Conservation (phyloP, 2,329 filamentous ascomycete species). For the Orbilia quercus region DNA sequence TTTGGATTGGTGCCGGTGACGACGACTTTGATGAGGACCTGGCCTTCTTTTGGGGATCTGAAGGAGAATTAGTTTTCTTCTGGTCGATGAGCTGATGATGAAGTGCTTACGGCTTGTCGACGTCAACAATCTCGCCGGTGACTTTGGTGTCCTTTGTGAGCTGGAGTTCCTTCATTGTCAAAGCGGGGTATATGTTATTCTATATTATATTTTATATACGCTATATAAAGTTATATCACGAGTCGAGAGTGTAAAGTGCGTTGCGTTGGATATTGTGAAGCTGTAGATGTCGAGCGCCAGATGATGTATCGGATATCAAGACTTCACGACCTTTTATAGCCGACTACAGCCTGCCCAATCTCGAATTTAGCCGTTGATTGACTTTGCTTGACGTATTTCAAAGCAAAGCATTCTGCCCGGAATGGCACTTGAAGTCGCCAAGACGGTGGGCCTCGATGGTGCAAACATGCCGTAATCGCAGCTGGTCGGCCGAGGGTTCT, state of each 20-base stretch:
- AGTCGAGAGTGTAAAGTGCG: too few species aligned
- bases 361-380: background rate
- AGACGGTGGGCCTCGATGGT: background rate
- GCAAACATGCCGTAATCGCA: constrained; percentile 16
- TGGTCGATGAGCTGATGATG: background rate
- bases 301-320: too few species aligned
- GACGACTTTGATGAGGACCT: constrained; percentile 65
- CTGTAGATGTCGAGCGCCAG: too few species aligned
- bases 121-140: constrained; percentile 26
- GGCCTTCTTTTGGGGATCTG: constrained; percentile 59
- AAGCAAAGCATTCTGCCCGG: too few species aligned
- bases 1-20: constrained; percentile 67
- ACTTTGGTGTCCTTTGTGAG: constrained; percentile 11
- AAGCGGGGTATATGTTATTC: background rate
- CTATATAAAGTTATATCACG: too few species aligned
- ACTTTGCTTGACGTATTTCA: too few species aligned
- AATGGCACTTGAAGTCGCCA: too few species aligned
- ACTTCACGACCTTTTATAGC: constrained; percentile 4
- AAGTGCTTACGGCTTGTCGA: constrained; percentile 40
- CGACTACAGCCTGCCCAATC: background rate
- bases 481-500: background rate
- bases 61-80: background rate
- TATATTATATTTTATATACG: too few species aligned
- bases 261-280: constrained; percentile 24
- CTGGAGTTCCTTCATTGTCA: constrained; percentile 47